Base-by-base conservation (phyloP, 768 basidiomycete genomes). In the Hericium erinaceus region DNA sequence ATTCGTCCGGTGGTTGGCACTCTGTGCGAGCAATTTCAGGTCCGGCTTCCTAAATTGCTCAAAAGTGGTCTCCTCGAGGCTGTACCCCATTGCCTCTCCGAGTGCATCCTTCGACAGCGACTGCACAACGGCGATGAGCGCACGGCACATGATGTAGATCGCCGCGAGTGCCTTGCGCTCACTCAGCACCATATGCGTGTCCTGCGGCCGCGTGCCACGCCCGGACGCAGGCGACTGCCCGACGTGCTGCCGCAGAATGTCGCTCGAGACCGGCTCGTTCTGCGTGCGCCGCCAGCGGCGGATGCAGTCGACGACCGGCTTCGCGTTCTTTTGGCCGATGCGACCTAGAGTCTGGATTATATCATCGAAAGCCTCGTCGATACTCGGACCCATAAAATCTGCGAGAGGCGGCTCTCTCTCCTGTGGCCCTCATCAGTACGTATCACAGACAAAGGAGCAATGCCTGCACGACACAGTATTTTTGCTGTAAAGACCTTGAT, bases 131-230 rank as follows among this genome's bases (percentile, higher is more conserved):
- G 81, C 83, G 26, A 92, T 84, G 18, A 95, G 77, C 4, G 89
- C 86, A 53, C 93, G 82, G 66, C 91, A 94, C 83, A 92, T 87
- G 66, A 98, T 83, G 67, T 93, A 95, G 40, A 89, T 87, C 0
- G 91, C 84, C 6, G 91, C 87, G 3, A 95, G 77, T n/a, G 83
- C 81, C 67, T 85, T 85, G 33, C 87, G 83, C 67, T 89, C 89
- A 57, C 77, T 79, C 48, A 86, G 69, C n/a, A 83, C 65, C 33
- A 69, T 72, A 0, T 78, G 72, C 16, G 78, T 70, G 57, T 86
- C 83, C 46, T 74, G 72, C 39, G 73, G 61, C 18, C 80, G 77
- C 22, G 72, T 57, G 33, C 61, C 64, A 24, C 70, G 70, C 8
- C 58, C 39, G 28, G 67, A 58, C 61, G 66, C 26, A 54, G 70